Base-by-base conservation (phyloP, 805 yeast species). In the Yarrowia alimentaria region DNA sequence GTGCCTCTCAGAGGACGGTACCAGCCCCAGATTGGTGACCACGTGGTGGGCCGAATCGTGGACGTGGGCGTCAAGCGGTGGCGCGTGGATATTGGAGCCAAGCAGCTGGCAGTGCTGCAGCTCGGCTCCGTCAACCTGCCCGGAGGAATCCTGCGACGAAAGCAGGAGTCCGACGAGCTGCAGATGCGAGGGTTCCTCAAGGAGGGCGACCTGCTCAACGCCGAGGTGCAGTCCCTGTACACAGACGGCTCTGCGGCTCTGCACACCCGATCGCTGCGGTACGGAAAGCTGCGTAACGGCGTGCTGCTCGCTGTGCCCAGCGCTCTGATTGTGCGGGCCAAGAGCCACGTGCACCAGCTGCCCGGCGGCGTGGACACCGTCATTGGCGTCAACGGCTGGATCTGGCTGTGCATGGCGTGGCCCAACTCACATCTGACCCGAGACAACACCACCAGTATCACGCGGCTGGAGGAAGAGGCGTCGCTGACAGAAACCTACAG, bases 31-130 rank as follows among this genome's bases (percentile, higher is more conserved):
- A 88, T 96, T 2, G 99, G 99, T 57, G 99, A 93, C 64, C 98
- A 93, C 65, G 75, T 93, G 17, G 82, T 93, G 17, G 99, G 99
- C 1, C 73, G 99, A 55, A 83, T 93, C 57, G 83, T 93, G 1
- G 98, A 93, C 60, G 97, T 91, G 5, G 95, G 95, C 1, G 85
- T 84, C 56, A 86, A 83, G 63, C 74, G 98, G 60, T 93, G 99
- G 99, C 88, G 84, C 63, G 98, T 93, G 12, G 96, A 91, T 60
- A 88, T 93, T 56, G 98, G 98, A 21, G 87, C 88, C n/a, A 83
- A 81, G 61, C 95, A 87, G 61, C 91, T 89, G 63, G 98, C 97
- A 0, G 82, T 87, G 0, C 69, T 93, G 55, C 83, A 87, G 88
- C 74, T 94, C 53, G 99, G 99, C 10, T 87, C 96, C 1, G 96